Base-by-base conservation (phyloP, 2,329 filamentous ascomycete genomes). In the Colletotrichum nymphaeae region DNA sequence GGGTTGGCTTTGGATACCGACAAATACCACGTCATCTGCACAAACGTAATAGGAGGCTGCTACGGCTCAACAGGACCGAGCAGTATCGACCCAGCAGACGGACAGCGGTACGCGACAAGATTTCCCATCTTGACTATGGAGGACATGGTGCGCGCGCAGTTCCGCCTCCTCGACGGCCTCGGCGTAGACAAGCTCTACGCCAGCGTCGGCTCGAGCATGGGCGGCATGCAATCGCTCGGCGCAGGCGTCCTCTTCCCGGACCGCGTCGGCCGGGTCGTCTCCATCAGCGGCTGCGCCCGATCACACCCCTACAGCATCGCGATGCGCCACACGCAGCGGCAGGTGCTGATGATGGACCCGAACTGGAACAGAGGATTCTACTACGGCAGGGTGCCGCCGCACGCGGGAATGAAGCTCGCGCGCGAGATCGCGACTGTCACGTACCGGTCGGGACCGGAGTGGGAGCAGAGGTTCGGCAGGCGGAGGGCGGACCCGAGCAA, bases 321-420 rank as follows among this genome's bases (percentile, higher is more conserved):
- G 42, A 98, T 99, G 96, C 92, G 97, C 67, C 97, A 99, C 84
- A 98, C 96, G 0, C 97, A 99, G 84, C 92, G 97, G 32, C 97
- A 98, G 85, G 97, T 98, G 1, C 89, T 99, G 60, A 98, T 99
- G 95, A 98, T 98, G 93, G 97, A 99, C 79, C 95, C 95, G 2
- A 95, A 97, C 79, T 99, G 97, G 97, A 94, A 94, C 77, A 91
- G 97, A 46, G 97, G 97, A 2, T 97, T 96, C 85, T 98, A 98
- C 86, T 97, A 98, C 81, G 93, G 92, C 79, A 86, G 88, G 55
- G 91, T 99, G 7, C 97, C 97, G 2, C 97, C 97, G 0, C 97
- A 99, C 80, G 92, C 94, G 0, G 97, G 97, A 63, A 98, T 99
- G 96, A 99, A 99, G 84, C 92, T 99, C 7, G 96, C 97, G 0